Conservation (phyloP, 768 basidiomycete genomes). For the Russula virescens region DNA sequence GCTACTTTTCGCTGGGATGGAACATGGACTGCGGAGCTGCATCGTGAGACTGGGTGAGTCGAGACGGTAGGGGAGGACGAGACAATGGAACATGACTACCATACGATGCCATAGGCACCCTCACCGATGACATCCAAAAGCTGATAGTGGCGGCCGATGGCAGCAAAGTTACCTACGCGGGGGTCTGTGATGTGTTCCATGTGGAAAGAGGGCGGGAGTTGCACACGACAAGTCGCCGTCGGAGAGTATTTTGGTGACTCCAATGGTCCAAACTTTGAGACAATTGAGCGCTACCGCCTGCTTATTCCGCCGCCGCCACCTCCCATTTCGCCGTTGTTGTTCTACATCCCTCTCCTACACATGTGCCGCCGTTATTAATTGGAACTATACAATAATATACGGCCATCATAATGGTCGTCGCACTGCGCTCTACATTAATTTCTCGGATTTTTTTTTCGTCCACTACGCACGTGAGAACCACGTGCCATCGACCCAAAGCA, state of each 20-base stretch:
- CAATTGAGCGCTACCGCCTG: too few species aligned
- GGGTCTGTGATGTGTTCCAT: constrained; percentile 30
- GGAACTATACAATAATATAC: too few species aligned
- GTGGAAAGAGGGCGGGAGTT: not conserved
- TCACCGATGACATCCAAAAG: constrained; percentile 85
- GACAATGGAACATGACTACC: constrained; percentile 32
- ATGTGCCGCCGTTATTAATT: too few species aligned
- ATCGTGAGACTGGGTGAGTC: constrained; percentile 12
- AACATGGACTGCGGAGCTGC: constrained; percentile 73
- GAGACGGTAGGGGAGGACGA: not conserved
- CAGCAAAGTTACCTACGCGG: constrained; percentile 27
- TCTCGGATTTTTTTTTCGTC: not conserved
- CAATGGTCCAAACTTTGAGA: too few species aligned
- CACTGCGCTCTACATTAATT: too few species aligned
- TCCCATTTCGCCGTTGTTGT: too few species aligned
- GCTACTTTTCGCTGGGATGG: constrained; percentile 89
- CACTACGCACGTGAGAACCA: constrained; percentile 8
- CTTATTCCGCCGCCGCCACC: too few species aligned
- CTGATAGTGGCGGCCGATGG: constrained; percentile 66
- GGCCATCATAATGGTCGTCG: too few species aligned
- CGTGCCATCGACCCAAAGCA: not conserved
- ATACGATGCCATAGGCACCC: constrained; percentile 93
- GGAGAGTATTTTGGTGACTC: too few species aligned
- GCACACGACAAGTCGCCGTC: not conserved
- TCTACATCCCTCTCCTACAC: too few species aligned